Conservation (phyloP, 1,139 yeast genomes). For the Blastobotrys apis region DNA sequence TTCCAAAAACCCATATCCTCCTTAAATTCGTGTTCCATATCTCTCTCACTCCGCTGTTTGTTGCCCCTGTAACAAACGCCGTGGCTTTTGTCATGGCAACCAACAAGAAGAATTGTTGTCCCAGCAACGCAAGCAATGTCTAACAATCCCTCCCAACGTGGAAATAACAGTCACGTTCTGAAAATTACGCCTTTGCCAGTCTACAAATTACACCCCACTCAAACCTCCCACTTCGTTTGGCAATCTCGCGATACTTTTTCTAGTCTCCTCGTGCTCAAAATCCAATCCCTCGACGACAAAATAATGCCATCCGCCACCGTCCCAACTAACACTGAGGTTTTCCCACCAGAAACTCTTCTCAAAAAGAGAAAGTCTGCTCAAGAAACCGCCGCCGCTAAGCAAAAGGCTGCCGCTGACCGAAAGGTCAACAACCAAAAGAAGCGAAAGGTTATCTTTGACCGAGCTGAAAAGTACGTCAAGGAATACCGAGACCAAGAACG, state of each 20-base stretch:
- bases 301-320: constrained; percentile 29
- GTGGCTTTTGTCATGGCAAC: no score
- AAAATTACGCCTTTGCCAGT: background rate
- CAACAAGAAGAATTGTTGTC: no score
- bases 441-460: constrained; percentile 93
- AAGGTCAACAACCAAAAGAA: constrained; percentile 90
- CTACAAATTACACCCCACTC: no score
- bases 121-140: no score
- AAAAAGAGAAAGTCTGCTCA: constrained; percentile 85
- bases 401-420: constrained; percentile 52
- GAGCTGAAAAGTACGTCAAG: constrained; percentile 98
- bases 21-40: no score
- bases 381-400: constrained; percentile 44
- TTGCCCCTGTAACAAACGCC: no score
- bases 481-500: constrained; percentile 97
- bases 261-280: background rate
- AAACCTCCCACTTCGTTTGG: no score
- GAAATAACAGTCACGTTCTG: no score
- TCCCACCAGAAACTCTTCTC: constrained; percentile 91
- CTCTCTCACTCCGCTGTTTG: no score
- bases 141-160: no score
- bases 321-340: constrained; percentile 34
- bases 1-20: no score
- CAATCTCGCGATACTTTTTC: background rate
- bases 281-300: no score